These are phyloP conservation scores for Geotrichum carabidarum DNA, from an alignment of 1,139 yeast genomes.

Conservation along the genomic window DNA sequence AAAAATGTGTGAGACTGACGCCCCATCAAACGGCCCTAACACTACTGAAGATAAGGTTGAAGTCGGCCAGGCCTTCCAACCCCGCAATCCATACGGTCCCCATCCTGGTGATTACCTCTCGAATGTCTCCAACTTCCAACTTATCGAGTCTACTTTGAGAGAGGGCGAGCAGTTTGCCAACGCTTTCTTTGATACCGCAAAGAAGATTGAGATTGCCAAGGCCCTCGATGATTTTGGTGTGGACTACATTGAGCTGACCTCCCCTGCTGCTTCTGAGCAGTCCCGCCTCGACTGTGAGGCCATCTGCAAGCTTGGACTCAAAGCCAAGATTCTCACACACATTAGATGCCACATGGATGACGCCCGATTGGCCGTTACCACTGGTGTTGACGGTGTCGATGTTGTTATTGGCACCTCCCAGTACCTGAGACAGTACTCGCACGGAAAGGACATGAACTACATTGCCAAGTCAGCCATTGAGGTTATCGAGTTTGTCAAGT, in stretches of 20 bases:
- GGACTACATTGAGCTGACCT: conserved; percentile 93
- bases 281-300: conserved; percentile 93
- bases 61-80: conserved; percentile 24
- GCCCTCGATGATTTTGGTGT: conserved; percentile 97
- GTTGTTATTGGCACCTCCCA: conserved; percentile 97
- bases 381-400: conserved; percentile 98
- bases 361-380: conserved; percentile 92
- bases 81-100: conserved; percentile 83
- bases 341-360: conserved; percentile 99
- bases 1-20: conserved; percentile 17
- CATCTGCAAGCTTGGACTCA: conserved; percentile 91
- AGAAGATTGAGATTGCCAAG: conserved; percentile 95
- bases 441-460: conserved; percentile 98
- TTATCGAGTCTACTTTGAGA: conserved; percentile 92
- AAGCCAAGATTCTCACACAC: conserved; percentile 87
- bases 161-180: conserved; percentile 99
- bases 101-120: conserved; percentile 90
- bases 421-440: conserved; percentile 88
- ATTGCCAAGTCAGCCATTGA: conserved; percentile 95
- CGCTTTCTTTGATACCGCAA: conserved; percentile 91
- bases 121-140: conserved; percentile 81
- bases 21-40: conserved; percentile 5
- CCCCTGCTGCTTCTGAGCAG: conserved; percentile 97
- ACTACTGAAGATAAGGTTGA: conserved; percentile 18
- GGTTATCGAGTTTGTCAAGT: conserved; percentile 95